phyloP scores from a whole-genome alignment of 1,284 basidiomycete species.

The Microbotryomycetes sp. region DNA sequence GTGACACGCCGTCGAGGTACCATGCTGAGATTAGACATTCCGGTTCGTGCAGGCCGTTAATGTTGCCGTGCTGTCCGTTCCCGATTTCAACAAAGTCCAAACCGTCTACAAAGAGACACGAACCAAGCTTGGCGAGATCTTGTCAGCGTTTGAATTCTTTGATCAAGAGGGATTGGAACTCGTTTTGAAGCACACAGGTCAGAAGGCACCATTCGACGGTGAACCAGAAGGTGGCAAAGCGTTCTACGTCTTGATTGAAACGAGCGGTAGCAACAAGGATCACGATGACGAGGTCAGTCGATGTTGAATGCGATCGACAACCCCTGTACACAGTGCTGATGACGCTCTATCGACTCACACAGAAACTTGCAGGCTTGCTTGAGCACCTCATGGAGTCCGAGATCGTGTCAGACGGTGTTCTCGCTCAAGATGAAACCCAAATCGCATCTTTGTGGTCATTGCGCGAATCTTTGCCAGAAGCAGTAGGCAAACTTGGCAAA shows the following conservation, averaged over 20 bases:
- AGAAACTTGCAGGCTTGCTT: constrained; percentile 83
- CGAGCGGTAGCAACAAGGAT: constrained; percentile 85
- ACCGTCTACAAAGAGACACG: constrained; percentile 52
- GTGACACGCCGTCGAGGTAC: constrained; percentile 56
- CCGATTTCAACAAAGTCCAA: constrained; percentile 53
- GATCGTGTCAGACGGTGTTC: constrained; percentile 81
- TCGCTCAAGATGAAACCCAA: constrained; percentile 87
- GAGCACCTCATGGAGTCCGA: constrained; percentile 72
- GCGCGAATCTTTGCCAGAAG: constrained; percentile 90
- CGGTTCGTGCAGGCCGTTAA: constrained; percentile 53
- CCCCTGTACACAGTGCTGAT: constrained; percentile 6
- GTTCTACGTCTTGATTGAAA: constrained; percentile 89
- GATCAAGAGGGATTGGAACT: constrained; percentile 83
- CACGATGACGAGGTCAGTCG: constrained; percentile 82
- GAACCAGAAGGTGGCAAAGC: constrained; percentile 44
- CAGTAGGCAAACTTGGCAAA: constrained; percentile 87
- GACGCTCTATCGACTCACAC: constrained; percentile 5
- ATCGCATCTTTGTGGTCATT: constrained; percentile 86
- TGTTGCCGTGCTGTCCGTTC: constrained; percentile 53
- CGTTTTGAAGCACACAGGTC: constrained; percentile 47
- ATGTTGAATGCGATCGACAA: constrained; percentile 7
- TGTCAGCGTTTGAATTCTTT: constrained; percentile 96
- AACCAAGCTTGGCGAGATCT: constrained; percentile 81
- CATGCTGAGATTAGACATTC: too few relatives aligned
- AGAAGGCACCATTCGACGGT: constrained; percentile 52